Evolutionary conservation across 257 asterid genomes (phyloP).

Genomic region (Solanum chaucha): DNA sequence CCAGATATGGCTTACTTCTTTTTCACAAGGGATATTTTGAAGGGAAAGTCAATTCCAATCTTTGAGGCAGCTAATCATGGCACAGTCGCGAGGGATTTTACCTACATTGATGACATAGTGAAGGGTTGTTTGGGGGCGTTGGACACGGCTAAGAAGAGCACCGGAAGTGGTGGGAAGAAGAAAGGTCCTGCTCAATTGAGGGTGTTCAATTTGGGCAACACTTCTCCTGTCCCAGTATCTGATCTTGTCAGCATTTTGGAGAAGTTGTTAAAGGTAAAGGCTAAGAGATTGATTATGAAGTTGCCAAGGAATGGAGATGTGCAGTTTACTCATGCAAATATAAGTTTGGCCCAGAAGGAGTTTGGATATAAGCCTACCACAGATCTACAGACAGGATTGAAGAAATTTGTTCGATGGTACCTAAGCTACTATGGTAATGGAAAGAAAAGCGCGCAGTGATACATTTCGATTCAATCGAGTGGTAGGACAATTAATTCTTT

Average conservation of each 20-base stretch:
- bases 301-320: constrained; percentile 17
- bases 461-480: neutral
- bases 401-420: constrained; percentile 16
- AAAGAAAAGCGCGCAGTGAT: constrained; percentile 9
- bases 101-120: constrained; percentile 17
- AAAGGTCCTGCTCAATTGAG: constrained; percentile 19
- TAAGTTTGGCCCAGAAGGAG: constrained; percentile 8
- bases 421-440: constrained; percentile 13
- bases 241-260: constrained; percentile 17
- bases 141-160: constrained; percentile 15
- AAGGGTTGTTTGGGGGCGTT: constrained; percentile 19
- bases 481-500: constrained; percentile 5
- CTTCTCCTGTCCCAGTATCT: constrained; percentile 14
- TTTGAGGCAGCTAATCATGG: constrained; percentile 15
- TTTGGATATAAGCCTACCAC: constrained; percentile 14
- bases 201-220: constrained; percentile 16
- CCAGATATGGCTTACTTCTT: constrained; percentile 21
- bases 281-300: constrained; percentile 13
- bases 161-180: constrained; percentile 21
- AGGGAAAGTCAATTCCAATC: constrained; percentile 10
- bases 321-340: constrained; percentile 14
- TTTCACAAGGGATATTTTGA: constrained; percentile 11
- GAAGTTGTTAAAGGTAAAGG: constrained; percentile 12
- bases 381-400: constrained; percentile 13
- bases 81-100: constrained; percentile 11